Percentiles rank a stretch among this genome's conserved stretches.
Conservation (phyloP, 495 filamentous ascomycete species). For the Penicillium antarcticum region DNA sequence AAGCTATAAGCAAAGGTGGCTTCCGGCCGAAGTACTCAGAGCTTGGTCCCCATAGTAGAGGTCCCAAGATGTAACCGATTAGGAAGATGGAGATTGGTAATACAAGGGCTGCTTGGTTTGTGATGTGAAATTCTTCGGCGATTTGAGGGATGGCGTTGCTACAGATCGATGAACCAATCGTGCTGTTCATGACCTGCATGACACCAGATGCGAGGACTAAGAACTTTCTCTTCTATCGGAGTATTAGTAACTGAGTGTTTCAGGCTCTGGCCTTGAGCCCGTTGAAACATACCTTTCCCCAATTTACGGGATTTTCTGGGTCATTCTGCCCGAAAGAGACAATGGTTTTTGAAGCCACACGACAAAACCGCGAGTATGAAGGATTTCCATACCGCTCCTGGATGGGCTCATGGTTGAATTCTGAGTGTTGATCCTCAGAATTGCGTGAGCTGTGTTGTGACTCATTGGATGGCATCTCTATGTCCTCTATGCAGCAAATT, state of each 20-base stretch:
- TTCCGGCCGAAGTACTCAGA: slow-evolving; percentile 68
- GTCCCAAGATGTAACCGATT: slow-evolving; percentile 64
- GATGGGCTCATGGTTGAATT: slow-evolving; percentile 25
- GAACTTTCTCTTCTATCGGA: slow-evolving; percentile 48
- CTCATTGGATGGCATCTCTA: slow-evolving; percentile 12
- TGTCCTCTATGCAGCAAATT: slow-evolving; percentile 7
- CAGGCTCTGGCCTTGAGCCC: too few species aligned
- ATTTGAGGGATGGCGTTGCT: slow-evolving; percentile 60
- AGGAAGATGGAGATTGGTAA: slow-evolving; percentile 74
- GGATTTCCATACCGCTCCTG: slow-evolving; percentile 29
- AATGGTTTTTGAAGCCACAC: slow-evolving; percentile 33
- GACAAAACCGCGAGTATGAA: slow-evolving; percentile 27
- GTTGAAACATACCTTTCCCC: slow-evolving; percentile 27
- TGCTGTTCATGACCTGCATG: slow-evolving; percentile 67
- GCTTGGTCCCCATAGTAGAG: slow-evolving; percentile 62
- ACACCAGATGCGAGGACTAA: slow-evolving; percentile 55
- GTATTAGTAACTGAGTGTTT: background rate
- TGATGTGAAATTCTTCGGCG: slow-evolving; percentile 54
- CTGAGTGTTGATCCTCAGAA: slow-evolving; percentile 18
- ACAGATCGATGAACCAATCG: slow-evolving; percentile 67
- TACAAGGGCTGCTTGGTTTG: slow-evolving; percentile 54
- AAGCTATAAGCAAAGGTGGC: slow-evolving; percentile 54
- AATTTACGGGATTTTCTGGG: slow-evolving; percentile 66
- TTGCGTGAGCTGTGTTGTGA: slow-evolving; percentile 10
- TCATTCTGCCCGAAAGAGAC: slow-evolving; percentile 51